Evolutionary conservation across 805 yeast genomes (phyloP), one percentile per base, ranked within the genome.

Genomic region (Maudiozyma bulderi): DNA sequence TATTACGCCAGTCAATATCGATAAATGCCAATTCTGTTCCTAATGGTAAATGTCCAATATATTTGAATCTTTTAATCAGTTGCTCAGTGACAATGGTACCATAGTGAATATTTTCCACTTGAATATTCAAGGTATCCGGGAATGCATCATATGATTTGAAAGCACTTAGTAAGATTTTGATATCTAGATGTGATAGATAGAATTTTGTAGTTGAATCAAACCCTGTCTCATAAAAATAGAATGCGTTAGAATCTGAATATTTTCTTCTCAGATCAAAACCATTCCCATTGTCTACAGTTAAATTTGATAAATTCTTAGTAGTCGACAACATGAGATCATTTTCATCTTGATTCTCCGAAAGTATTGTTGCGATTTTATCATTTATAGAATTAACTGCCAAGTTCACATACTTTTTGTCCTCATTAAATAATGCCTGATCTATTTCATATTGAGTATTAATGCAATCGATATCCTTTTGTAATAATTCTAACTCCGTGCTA

Each of bases 1-100:
- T n/a, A 64, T 65, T 47, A 66, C 73, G 59, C 98, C 98, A 91
- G 61, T 87, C 83, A 46, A 96, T 76, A 57, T 93, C 98, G 48
- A 93, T 61, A 53, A 86, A 81, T 9, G 89, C 95, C 41, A 91
- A 65, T 47, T 84, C 85, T 0, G 96, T 84, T 1, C 97, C 97
- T 31, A 78, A 62, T 0, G 99, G 97, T 26, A 89, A 66, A 64
- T 91, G 91, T 0, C 85, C 75, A 49, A 93, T 67, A 62, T 85
- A 88, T 64, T 88, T 90, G 62, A 75, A 75, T 54, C 81, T 78
- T 46, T 77, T 75, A 58, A 84, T 54, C 3, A 65, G 52, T n/a
- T 78, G 79, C 13, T 78, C 81, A 0, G 83, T 76, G 2, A 82
- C 76, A 20, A 84, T 72, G 28, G 77, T 77, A 37, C 85, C 95